Percentiles rank a stretch among this genome's conserved stretches.
These are phyloP conservation scores for Scutellaria barbata DNA, from an alignment of 257 asterid genomes.

Conservation along the genomic window DNA sequence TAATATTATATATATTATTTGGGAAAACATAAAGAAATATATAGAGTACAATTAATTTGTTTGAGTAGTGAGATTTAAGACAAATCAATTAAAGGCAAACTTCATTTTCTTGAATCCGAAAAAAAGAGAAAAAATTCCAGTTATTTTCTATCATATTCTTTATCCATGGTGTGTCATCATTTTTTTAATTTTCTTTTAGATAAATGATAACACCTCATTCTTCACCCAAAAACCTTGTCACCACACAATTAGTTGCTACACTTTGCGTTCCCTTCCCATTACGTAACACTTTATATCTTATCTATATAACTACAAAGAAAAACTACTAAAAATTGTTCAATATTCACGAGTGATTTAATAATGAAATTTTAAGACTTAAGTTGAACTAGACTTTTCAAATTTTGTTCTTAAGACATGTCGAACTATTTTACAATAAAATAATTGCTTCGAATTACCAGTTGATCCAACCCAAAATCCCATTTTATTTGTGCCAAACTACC, in stretches of 20 bases:
- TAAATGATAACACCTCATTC: constrained; percentile 31
- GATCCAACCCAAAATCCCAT: no score
- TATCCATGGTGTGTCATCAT: constrained; percentile 32
- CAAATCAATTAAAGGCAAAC: no score
- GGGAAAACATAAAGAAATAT: no score
- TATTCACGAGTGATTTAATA: not conserved
- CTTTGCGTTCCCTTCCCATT: constrained; percentile 30
- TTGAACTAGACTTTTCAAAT: not conserved
- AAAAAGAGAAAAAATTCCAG: no score
- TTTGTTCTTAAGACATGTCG: not conserved
- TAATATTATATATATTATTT: no score
- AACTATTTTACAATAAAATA: not conserved
- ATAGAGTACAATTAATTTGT: no score
- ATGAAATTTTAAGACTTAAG: not conserved
- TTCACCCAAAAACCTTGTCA: constrained; percentile 37
- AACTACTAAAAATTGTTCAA: not conserved
- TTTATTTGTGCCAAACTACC: no score
- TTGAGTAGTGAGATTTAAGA: no score
- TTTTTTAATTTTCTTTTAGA: not conserved
- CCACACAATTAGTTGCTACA: constrained; percentile 31
- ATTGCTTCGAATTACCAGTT: no score
- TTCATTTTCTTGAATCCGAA: no score
- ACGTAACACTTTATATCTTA: constrained; percentile 29
- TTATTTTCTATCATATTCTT: not conserved
- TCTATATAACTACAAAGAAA: not conserved